phyloP scores from a whole-genome alignment of 164 flowering plant species.

The Brasenia schreberi region DNA sequence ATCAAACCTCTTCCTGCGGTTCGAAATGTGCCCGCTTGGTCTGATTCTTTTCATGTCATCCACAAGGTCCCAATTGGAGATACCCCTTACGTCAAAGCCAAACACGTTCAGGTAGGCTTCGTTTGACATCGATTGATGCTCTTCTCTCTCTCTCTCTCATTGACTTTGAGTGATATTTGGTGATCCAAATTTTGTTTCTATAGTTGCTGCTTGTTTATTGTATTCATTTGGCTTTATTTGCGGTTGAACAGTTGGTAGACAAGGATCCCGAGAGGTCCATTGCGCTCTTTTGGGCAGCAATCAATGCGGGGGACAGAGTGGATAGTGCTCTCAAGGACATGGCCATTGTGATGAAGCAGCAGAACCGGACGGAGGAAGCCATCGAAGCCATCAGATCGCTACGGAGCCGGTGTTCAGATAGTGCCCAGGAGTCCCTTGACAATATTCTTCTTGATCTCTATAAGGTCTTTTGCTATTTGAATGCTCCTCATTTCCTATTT shows the following conservation, averaged over 20 bases:
- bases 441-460: constrained; percentile 89
- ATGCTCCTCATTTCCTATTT: background rate
- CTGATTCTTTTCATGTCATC: constrained; percentile 72
- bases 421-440: constrained; percentile 95
- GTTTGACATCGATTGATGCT: background rate
- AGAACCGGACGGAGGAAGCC: constrained; percentile 96
- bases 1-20: constrained; percentile 53
- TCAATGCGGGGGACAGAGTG: constrained; percentile 95
- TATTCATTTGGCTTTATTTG: constrained; percentile 8
- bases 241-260: constrained; percentile 57
- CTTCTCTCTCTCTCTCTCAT: background rate
- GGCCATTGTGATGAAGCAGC: constrained; percentile 99
- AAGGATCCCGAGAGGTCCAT: constrained; percentile 96
- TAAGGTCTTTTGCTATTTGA: constrained; percentile 37
- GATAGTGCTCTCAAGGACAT: constrained; percentile 98
- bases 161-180: background rate
- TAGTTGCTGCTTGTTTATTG: constrained; percentile 2
- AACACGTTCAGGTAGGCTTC: constrained; percentile 70
- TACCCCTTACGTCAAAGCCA: constrained; percentile 87
- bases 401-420: constrained; percentile 70
- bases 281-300: constrained; percentile 96
- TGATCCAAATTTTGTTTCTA: background rate
- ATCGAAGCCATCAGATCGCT: constrained; percentile 92
- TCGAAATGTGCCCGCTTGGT: constrained; percentile 23
- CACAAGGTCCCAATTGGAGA: constrained; percentile 96